Evolutionary conservation across 345 rosid species (phyloP).

Genomic region (Rubroshorea leprosula): DNA sequence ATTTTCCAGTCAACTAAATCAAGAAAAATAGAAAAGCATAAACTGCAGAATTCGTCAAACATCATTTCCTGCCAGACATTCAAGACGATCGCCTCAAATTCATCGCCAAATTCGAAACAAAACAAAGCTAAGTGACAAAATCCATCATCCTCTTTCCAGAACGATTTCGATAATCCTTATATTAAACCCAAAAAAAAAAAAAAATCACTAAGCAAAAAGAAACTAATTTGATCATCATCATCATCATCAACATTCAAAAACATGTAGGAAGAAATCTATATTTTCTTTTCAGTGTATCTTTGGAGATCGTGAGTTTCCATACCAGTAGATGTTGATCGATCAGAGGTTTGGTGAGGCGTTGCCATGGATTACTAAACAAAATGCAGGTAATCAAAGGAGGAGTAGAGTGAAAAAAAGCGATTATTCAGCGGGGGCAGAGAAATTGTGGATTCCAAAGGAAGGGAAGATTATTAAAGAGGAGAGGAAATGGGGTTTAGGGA

Average conservation of each 20-base stretch:
- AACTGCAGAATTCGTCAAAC: not conserved
- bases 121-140: not conserved
- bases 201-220: not conserved
- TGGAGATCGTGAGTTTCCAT: not conserved
- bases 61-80: too few relatives aligned
- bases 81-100: not conserved
- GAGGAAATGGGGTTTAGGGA: not conserved
- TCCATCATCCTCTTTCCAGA: not conserved
- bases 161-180: not conserved
- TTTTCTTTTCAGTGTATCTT: not conserved
- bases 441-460: not conserved
- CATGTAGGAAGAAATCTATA: not conserved
- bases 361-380: not conserved
- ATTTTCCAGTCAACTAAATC: not conserved
- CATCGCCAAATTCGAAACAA: not conserved
- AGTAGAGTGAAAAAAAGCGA: not conserved
- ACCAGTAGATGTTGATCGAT: constrained; percentile 30
- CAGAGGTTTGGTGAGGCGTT: constrained; percentile 19
- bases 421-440: constrained; percentile 6
- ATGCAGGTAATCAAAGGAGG: not conserved
- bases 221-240: too few relatives aligned
- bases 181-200: not conserved
- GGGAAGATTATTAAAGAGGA: not conserved
- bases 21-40: too few relatives aligned
- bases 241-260: too few relatives aligned